Evolutionary conservation across 495 filamentous ascomycete genomes (phyloP).

Genomic region (Margaritispora aquatica): DNA sequence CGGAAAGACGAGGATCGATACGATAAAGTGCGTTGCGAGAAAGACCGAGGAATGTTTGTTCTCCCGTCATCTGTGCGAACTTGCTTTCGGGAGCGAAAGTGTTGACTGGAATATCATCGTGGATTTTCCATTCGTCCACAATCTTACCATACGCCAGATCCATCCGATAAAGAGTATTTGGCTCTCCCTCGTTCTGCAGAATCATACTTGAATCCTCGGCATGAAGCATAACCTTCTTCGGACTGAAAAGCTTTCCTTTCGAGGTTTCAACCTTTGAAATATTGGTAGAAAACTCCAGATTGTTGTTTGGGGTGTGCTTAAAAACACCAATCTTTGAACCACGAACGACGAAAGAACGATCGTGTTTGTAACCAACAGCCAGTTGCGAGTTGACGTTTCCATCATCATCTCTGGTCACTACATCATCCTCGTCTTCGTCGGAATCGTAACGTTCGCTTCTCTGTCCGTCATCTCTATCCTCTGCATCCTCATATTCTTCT

Average conservation of each 20-base stretch:
- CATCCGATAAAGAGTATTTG: slow-evolving; percentile 95
- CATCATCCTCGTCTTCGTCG: slow-evolving; percentile 88
- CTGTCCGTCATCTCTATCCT: slow-evolving; percentile 61
- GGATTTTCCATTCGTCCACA: slow-evolving; percentile 99
- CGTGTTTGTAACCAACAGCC: slow-evolving; percentile 97
- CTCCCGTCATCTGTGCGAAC: slow-evolving; percentile 94
- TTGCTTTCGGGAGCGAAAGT: slow-evolving; percentile 94
- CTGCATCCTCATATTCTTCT: slow-evolving; percentile 53
- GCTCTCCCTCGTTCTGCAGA: slow-evolving; percentile 75
- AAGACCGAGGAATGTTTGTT: slow-evolving; percentile 90
- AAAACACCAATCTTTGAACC: slow-evolving; percentile 98
- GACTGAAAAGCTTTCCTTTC: slow-evolving; percentile 79
- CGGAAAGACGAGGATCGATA: slow-evolving; percentile 84
- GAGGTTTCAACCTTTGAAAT: slow-evolving; percentile 95
- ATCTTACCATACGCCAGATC: slow-evolving; percentile 97
- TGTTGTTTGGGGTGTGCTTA: slow-evolving; percentile 90
- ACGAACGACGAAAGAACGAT: slow-evolving; percentile 92
- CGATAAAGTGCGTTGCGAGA: slow-evolving; percentile 90
- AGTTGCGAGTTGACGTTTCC: slow-evolving; percentile 89
- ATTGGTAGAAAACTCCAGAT: slow-evolving; percentile 93
- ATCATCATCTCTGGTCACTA: slow-evolving; percentile 63
- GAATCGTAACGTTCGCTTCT: slow-evolving; percentile 79
- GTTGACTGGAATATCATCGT: slow-evolving; percentile 89
- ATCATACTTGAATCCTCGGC: slow-evolving; percentile 90
- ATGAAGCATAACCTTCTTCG: slow-evolving; percentile 97